phyloP scores from a whole-genome alignment of 2,329 filamentous ascomycete species.

The Ustulina deusta region DNA sequence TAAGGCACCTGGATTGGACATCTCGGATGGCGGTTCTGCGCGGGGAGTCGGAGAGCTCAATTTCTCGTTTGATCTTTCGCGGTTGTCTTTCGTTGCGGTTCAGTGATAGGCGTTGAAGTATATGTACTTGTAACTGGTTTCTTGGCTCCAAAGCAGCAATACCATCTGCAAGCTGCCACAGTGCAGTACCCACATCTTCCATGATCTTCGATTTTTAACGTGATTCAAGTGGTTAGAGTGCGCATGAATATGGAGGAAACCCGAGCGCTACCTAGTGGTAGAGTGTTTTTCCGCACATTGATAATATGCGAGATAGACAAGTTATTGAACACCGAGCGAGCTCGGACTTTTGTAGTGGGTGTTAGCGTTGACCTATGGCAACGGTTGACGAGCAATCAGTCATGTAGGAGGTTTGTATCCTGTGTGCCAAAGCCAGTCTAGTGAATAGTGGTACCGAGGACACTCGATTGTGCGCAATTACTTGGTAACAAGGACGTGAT shows the following conservation, averaged over 20 bases:
- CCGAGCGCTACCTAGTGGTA: not conserved
- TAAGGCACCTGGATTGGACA: slow-evolving; percentile 48
- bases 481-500: not conserved
- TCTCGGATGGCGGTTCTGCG: slow-evolving; percentile 43
- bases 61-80: slow-evolving; percentile 41
- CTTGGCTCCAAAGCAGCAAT: slow-evolving; percentile 26
- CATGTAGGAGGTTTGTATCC: not conserved
- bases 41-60: slow-evolving; percentile 41
- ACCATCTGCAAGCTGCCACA: slow-evolving; percentile 26
- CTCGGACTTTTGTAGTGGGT: not conserved
- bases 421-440: slow-evolving; percentile 16
- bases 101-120: slow-evolving; percentile 41
- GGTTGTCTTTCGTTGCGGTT: slow-evolving; percentile 31
- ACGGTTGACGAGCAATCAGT: not conserved
- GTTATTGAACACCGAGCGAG: not conserved
- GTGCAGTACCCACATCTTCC: slow-evolving; percentile 9
- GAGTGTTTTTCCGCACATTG: not conserved
- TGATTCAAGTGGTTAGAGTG: not conserved
- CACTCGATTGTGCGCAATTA: not conserved
- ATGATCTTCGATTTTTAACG: not conserved
- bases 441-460: slow-evolving; percentile 15
- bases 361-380: not conserved
- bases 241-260: not conserved
- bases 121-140: slow-evolving; percentile 38
- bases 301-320: not conserved